Percentiles rank a stretch among this genome's conserved stretches.
phyloP scores from a whole-genome alignment of 768 basidiomycete species.

The Leccinellum albellum region DNA sequence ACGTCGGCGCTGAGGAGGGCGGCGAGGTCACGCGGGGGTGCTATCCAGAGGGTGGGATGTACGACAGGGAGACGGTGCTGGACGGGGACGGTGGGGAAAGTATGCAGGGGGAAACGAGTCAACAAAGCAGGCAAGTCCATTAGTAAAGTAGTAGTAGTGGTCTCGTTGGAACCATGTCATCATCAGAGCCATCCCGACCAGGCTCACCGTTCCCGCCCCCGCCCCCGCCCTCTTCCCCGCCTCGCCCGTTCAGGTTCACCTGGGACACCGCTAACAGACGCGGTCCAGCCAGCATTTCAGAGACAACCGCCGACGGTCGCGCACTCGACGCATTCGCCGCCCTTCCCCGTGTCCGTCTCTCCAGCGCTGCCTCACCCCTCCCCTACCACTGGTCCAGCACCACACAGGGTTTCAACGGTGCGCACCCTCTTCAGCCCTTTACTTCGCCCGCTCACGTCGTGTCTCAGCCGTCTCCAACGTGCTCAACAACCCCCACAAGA shows the following conservation, averaged over 20 bases:
- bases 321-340: conserved; percentile 51
- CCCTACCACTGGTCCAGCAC: conserved; percentile 75
- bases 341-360: conserved; percentile 39
- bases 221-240: conserved; percentile 39
- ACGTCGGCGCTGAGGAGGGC: conserved; percentile 65
- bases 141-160: conserved; percentile 16
- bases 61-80: conserved; percentile 22
- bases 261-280: conserved; percentile 62
- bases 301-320: conserved; percentile 65
- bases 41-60: conserved; percentile 63
- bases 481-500: conserved; percentile 84
- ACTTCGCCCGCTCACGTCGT: conserved; percentile 1
- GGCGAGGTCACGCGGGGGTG: conserved; percentile 38
- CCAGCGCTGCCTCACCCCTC: conserved; percentile 50
- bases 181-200: conserved; percentile 50
- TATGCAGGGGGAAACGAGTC: conserved; percentile 57
- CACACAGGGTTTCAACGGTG: conserved; percentile 87
- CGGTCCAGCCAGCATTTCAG: conserved; percentile 73
- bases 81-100: conserved; percentile 40
- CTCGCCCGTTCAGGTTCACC: conserved; percentile 67
- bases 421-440: conserved; percentile 19
- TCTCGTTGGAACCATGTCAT: conserved; percentile 10
- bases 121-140: conserved; percentile 47
- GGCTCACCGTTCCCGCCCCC: conserved; percentile 39
- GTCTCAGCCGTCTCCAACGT: conserved; percentile 88